Base-by-base conservation (phyloP, 371 early-diverging fungal genomes). In the Dentiscutata heterogama region DNA sequence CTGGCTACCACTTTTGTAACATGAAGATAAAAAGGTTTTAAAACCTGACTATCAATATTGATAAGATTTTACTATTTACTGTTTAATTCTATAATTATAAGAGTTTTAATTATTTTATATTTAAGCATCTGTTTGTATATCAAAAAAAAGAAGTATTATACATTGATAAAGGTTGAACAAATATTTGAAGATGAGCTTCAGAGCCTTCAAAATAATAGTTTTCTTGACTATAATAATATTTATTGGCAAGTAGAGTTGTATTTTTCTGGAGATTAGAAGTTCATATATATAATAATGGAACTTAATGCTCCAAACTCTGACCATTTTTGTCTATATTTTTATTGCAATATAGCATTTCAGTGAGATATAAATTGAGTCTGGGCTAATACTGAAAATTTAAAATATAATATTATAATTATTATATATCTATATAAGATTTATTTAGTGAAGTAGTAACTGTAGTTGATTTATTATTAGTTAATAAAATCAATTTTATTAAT, bases 31-130 rank as follows among this genome's bases (percentile, higher is more conserved):
- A 39, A 18, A 68, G 18, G n/a, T 50, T 2, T 39, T 70, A 35
- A 70, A 35, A 3, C n/a, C 70, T 46, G 46, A 35, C 18, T 16
- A 68, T 68, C 68, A 70, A 20, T 70, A 70, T 70, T 50, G n/a
- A 18, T 70, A 25, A 25, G 13, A 35, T 65, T 31, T 35, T 65
- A 16, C 1, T 5, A 14, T 31, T 31, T 29, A 27, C 31, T n/a
- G n/a, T n/a, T n/a, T n/a, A n/a, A n/a, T n/a, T n/a, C n/a, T n/a
- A n/a, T n/a, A n/a, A n/a, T n/a, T n/a, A n/a, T n/a, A n/a, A n/a
- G n/a, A n/a, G n/a, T n/a, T n/a, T n/a, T n/a, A n/a, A n/a, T n/a
- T n/a, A n/a, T n/a, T n/a, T n/a, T n/a, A n/a, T n/a, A 4, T 64
- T 64, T 29, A 29, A 56, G 56, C n/a, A 56, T 56, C 11, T 56